These are phyloP conservation scores for Multifurca ochricompacta DNA, from an alignment of 768 basidiomycete species.

Conservation along the genomic window DNA sequence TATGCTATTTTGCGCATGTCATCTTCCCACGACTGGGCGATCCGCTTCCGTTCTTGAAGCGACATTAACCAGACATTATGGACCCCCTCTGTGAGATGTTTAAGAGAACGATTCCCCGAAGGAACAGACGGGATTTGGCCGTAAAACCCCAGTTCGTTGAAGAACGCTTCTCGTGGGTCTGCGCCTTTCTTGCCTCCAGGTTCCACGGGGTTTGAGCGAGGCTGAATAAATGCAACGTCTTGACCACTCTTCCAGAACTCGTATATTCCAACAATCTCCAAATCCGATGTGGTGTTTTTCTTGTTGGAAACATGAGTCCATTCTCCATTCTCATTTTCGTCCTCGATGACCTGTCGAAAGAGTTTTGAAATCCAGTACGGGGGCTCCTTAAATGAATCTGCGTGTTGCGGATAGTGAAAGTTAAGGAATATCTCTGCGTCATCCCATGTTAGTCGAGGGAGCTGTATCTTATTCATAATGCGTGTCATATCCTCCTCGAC, in stretches of 20 bases:
- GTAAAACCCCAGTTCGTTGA: slow-evolving; percentile 30
- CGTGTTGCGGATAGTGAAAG: slow-evolving; percentile 41
- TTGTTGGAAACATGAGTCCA: not conserved
- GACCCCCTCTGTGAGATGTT: slow-evolving; percentile 28
- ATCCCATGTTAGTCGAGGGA: not conserved
- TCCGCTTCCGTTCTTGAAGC: slow-evolving; percentile 34
- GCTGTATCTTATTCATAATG: slow-evolving; percentile 33
- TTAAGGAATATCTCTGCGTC: slow-evolving; percentile 37
- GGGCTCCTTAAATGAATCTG: slow-evolving; percentile 34
- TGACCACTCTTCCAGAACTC: slow-evolving; percentile 8
- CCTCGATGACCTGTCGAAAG: not conserved
- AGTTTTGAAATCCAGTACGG: slow-evolving; percentile 26
- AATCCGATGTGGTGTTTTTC: not conserved
- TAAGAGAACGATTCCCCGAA: slow-evolving; percentile 29
- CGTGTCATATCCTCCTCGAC: slow-evolving; percentile 39
- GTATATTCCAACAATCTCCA: not conserved
- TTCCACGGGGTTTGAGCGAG: not conserved
- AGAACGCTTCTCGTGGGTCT: slow-evolving; percentile 26
- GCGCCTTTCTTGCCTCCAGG: not conserved
- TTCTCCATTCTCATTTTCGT: slow-evolving; percentile 1
- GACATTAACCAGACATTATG: slow-evolving; percentile 50
- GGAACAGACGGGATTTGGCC: slow-evolving; percentile 34
- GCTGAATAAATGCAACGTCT: not conserved
- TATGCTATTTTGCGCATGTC: slow-evolving; percentile 31
- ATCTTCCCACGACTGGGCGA: slow-evolving; percentile 41